Conservation (phyloP, 495 filamentous ascomycete genomes). For the Xylaria curta region DNA sequence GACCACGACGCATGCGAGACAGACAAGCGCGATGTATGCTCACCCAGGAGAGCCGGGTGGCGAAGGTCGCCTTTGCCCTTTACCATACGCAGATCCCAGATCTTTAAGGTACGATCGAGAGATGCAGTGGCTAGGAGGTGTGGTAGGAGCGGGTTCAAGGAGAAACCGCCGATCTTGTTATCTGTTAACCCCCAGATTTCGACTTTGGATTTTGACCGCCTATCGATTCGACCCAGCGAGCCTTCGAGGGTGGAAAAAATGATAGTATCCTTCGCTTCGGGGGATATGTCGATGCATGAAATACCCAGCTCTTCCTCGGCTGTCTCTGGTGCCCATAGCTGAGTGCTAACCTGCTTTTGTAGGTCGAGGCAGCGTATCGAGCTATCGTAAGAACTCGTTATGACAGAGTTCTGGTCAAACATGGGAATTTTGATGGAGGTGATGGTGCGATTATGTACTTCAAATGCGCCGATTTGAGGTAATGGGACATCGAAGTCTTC, state of each 20-base stretch:
- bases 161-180: constrained; percentile 96
- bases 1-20: constrained; percentile 93
- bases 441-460: constrained; percentile 89
- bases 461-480: constrained; percentile 83
- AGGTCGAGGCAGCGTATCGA: constrained; percentile 89
- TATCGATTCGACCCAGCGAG: constrained; percentile 77
- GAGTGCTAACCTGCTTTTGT: constrained; percentile 73
- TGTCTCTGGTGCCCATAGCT: constrained; percentile 77
- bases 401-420: constrained; percentile 72
- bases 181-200: constrained; percentile 80
- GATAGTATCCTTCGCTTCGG: constrained; percentile 71
- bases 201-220: constrained; percentile 63
- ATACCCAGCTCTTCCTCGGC: constrained; percentile 74
- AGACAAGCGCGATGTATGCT: constrained; percentile 81
- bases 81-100: constrained; percentile 93
- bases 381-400: constrained; percentile 92
- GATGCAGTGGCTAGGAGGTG: constrained; percentile 91
- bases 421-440: constrained; percentile 79
- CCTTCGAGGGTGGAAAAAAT: constrained; percentile 90
- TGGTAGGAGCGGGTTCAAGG: constrained; percentile 74
- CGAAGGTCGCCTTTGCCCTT: constrained; percentile 55
- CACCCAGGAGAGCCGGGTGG: constrained; percentile 72
- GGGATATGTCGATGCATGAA: constrained; percentile 79
- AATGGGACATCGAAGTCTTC: constrained; percentile 69
- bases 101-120: constrained; percentile 83